phyloP scores from a whole-genome alignment of 2,329 filamentous ascomycete species.

The Ophiostoma sp. region DNA sequence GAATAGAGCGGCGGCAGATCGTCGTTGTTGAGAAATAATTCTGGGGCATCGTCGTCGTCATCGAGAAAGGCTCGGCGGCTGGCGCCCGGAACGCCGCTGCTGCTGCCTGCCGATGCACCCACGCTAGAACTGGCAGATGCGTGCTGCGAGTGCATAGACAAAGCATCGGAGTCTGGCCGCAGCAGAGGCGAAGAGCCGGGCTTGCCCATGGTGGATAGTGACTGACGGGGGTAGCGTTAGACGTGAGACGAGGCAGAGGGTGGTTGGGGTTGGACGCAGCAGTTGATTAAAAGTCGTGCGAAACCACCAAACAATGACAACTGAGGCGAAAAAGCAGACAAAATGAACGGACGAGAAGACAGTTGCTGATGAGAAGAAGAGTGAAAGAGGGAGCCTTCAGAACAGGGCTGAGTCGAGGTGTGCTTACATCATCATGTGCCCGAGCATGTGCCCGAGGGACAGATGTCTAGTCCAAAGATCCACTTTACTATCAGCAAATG shows the following conservation, averaged over 20 bases:
- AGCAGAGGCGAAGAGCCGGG: slow-evolving; percentile 20
- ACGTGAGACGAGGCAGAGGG: neutral
- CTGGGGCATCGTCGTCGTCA: slow-evolving; percentile 32
- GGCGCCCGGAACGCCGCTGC: neutral
- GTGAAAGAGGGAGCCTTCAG: neutral
- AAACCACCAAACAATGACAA: no score
- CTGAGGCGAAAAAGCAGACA: no score
- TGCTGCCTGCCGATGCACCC: neutral
- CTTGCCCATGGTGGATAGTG: slow-evolving; percentile 18
- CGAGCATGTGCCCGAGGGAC: no score
- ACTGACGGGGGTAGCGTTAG: neutral
- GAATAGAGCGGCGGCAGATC: slow-evolving; percentile 44
- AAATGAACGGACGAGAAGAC: neutral
- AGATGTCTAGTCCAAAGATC: no score
- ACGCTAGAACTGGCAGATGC: neutral
- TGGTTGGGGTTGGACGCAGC: neutral
- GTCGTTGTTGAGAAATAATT: slow-evolving; percentile 38
- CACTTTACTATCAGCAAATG: no score
- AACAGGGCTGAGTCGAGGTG: neutral
- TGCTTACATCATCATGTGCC: neutral
- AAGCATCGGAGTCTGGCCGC: slow-evolving; percentile 28
- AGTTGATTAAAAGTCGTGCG: neutral
- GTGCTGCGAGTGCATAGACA: slow-evolving; percentile 32
- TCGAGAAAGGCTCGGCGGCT: slow-evolving; percentile 12
- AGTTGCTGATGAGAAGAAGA: neutral